A percentile compares a stretch with the other conserved stretches of the same genome.
Evolutionary conservation across 768 basidiomycete genomes (phyloP).

Genomic region (Russula brevipes): DNA sequence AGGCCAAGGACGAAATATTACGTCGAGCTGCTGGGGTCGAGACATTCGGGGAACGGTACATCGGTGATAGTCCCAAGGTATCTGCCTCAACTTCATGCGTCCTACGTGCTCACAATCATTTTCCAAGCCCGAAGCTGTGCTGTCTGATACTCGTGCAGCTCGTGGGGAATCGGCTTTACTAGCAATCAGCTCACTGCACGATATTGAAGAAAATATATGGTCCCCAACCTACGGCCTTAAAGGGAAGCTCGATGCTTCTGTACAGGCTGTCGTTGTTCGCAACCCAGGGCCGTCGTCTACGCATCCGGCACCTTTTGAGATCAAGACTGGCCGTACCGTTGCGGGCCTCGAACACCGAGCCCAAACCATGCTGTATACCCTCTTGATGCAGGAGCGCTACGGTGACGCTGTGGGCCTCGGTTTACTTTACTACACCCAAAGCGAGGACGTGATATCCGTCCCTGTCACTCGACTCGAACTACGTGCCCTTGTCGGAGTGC

Average conservation of each 20-base stretch:
- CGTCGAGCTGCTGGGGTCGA: constrained; percentile 59
- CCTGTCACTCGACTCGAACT: constrained; percentile 78
- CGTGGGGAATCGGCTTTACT: constrained; percentile 49
- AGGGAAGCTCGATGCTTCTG: constrained; percentile 91
- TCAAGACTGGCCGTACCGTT: constrained; percentile 84
- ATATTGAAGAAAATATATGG: constrained; percentile 97
- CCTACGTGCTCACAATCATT: constrained; percentile 6
- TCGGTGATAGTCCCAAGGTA: constrained; percentile 62
- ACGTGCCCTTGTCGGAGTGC: constrained; percentile 67
- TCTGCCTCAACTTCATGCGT: constrained; percentile 5
- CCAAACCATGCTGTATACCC: constrained; percentile 95
- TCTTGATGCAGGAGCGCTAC: constrained; percentile 89
- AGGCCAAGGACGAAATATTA: constrained; percentile 60
- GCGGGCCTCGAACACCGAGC: constrained; percentile 90
- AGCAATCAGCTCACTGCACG: constrained; percentile 70
- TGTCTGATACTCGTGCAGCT: constrained; percentile 61
- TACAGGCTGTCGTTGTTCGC: constrained; percentile 57
- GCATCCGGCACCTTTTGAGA: constrained; percentile 76
- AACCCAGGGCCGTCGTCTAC: constrained; percentile 28
- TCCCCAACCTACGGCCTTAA: constrained; percentile 92
- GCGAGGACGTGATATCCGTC: constrained; percentile 80
- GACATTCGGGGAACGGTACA: constrained; percentile 61
- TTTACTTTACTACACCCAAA: constrained; percentile 91
- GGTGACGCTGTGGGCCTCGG: constrained; percentile 75
- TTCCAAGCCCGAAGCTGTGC: constrained; percentile 52